These are phyloP conservation scores for Chloris gayana DNA, from an alignment of 176 grass and related monocot species.

Conservation along the genomic window DNA sequence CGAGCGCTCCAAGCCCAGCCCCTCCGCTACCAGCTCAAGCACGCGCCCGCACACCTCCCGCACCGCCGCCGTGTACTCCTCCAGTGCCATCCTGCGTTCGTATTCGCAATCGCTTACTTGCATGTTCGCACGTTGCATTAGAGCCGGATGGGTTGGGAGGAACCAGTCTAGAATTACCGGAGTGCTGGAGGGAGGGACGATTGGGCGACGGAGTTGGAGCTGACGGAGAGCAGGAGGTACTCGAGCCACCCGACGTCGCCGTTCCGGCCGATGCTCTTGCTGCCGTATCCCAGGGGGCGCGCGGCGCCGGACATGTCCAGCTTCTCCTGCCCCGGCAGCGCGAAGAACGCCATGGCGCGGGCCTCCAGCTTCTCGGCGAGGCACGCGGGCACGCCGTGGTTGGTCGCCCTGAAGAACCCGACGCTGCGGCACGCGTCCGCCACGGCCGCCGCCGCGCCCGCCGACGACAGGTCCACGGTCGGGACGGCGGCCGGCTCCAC, in stretches of 20 bases:
- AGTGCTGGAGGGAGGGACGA: slow-evolving; percentile 32
- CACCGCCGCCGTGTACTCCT: slow-evolving; percentile 64
- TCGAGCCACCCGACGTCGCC: slow-evolving; percentile 89
- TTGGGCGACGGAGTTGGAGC: not conserved
- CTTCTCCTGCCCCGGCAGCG: slow-evolving; percentile 59
- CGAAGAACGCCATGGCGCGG: slow-evolving; percentile 65
- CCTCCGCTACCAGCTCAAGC: slow-evolving; percentile 76
- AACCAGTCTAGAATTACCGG: slow-evolving; percentile 16
- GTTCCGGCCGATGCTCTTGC: slow-evolving; percentile 73
- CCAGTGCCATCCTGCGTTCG: slow-evolving; percentile 35
- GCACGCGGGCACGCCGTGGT: slow-evolving; percentile 62
- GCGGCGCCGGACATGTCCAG: slow-evolving; percentile 38
- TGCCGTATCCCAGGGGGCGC: slow-evolving; percentile 63
- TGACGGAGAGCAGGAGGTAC: slow-evolving; percentile 68
- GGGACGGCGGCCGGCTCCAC: slow-evolving; percentile 8
- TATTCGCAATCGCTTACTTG: too few relatives aligned
- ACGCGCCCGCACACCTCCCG: slow-evolving; percentile 52
- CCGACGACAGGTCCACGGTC: slow-evolving; percentile 45
- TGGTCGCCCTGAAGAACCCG: slow-evolving; percentile 76
- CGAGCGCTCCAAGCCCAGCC: slow-evolving; percentile 41
- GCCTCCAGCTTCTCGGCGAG: slow-evolving; percentile 55
- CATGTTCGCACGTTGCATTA: too few relatives aligned
- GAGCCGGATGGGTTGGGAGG: too few relatives aligned
- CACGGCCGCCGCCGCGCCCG: slow-evolving; percentile 39
- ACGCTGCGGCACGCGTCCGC: slow-evolving; percentile 60